These are phyloP conservation scores for Russula dissimulans DNA, from an alignment of 768 basidiomycete species.

Conservation along the genomic window DNA sequence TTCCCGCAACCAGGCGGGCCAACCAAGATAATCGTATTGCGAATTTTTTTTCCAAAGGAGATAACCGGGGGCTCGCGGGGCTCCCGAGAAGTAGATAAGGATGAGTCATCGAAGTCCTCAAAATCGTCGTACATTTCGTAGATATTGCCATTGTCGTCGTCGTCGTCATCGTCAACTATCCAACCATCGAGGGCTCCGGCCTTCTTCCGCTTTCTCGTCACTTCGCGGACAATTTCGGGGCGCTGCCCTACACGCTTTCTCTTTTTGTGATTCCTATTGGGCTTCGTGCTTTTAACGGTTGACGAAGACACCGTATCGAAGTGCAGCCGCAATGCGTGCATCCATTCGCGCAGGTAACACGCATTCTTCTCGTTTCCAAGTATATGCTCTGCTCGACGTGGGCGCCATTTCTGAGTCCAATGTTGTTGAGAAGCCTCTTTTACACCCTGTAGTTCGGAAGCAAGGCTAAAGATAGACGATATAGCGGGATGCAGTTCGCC, in stretches of 20 bases:
- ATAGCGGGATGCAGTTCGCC: conserved; percentile 10
- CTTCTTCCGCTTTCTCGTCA: conserved; percentile 14
- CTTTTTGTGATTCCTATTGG: conserved; percentile 4
- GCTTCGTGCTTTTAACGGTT: conserved; percentile 3
- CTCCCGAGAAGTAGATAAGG: not conserved
- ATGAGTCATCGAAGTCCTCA: not conserved
- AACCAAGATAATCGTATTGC: conserved; percentile 77
- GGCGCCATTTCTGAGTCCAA: conserved; percentile 74
- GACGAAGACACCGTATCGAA: conserved; percentile 25
- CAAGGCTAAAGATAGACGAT: conserved; percentile 6
- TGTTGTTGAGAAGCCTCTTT: conserved; percentile 31
- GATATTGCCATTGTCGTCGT: not conserved
- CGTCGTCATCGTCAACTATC: conserved; percentile 16
- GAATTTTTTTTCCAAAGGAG: conserved; percentile 42
- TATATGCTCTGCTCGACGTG: conserved; percentile 61
- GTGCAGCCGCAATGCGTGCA: conserved; percentile 59
- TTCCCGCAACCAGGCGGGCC: conserved; percentile 87
- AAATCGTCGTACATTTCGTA: not conserved
- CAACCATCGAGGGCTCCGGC: conserved; percentile 13
- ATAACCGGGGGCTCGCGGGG: conserved; percentile 8
- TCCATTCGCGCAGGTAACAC: conserved; percentile 68
- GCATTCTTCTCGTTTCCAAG: conserved; percentile 71
- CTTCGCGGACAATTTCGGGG: conserved; percentile 18
- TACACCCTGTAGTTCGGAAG: not conserved
- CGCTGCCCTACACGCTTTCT: conserved; percentile 10